Percentiles rank a stretch among this genome's conserved stretches.
Conservation (phyloP, 2,329 filamentous ascomycete species). For the Alternaria triticimaculans region DNA sequence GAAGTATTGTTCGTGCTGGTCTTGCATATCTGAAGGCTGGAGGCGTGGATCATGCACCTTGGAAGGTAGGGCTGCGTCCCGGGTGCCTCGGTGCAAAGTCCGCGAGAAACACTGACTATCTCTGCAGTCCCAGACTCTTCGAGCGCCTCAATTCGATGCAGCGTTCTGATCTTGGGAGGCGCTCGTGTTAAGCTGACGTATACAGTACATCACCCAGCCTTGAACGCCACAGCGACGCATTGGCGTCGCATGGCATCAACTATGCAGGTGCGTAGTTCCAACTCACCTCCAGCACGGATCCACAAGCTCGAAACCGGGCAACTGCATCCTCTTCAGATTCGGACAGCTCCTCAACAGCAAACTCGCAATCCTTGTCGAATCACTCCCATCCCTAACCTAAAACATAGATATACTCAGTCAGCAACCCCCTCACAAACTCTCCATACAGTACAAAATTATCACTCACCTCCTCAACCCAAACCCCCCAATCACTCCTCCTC, state of each 20-base stretch:
- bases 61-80: not conserved
- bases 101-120: not conserved
- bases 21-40: not conserved
- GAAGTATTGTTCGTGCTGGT: not conserved
- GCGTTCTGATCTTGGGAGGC: not conserved
- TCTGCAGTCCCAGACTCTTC: not conserved
- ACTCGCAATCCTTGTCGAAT: slow-evolving; percentile 19
- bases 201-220: not conserved
- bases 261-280: not conserved
- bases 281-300: slow-evolving; percentile 13
- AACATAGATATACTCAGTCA: too few relatives aligned
- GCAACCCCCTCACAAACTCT: too few relatives aligned
- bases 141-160: not conserved
- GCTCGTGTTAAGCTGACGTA: not conserved
- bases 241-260: not conserved
- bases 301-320: slow-evolving; percentile 24
- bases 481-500: slow-evolving; percentile 1
- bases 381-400: slow-evolving; percentile 8
- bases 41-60: not conserved
- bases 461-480: slow-evolving; percentile 12
- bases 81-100: not conserved
- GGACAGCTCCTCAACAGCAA: slow-evolving; percentile 21
- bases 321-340: slow-evolving; percentile 15
- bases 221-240: not conserved
- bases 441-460: rapidly evolving